Base-by-base conservation (phyloP, 1,284 basidiomycete species). In the Heterobasidion annosum region DNA sequence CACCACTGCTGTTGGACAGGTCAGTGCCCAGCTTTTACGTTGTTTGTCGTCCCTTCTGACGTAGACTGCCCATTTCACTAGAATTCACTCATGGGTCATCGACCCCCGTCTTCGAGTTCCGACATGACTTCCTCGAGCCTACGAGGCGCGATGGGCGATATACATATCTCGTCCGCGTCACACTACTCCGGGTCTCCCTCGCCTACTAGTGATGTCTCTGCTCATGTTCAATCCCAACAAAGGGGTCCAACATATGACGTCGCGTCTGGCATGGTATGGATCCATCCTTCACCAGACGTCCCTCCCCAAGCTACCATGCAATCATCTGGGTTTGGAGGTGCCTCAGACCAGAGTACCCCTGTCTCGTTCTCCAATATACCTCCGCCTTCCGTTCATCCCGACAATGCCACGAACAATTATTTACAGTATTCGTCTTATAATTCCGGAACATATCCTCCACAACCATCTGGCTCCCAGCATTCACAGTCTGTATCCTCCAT, bases 141-240 rank as follows among this genome's bases (percentile, higher is more conserved):
- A 54, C 78, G 76, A 16, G 81, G 81, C 55, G 82, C 83, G 25
- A 78, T 86, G 66, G 81, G 79, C 52, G 78, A 81, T 54, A 63
- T 75, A 5, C 71, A 70, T 58, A 67, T 77, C 52, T 69, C 74
- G 10, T 64, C 65, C 13, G 65, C 74, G 46, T 59, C 64, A 62
- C 63, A 63, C 54, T 65, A 59, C 37, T 67, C 65, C 13, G 61
- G 57, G 37, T 63, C 64, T 45, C 65, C 70, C 12, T 71, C 65
- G 16, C 69, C 73, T 0, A 64, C 68, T n/a, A 61, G 59, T 44
- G 59, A 60, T 34, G 43, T 53, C 45, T 54, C 57, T 61, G 52
- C 12, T 16, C 45, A 47, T 25, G 10, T 15, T 35, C 32, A 46
- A 34, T 57, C 53, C n/a, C 54, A 57, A 34, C 53, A 62, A 46